Percentiles rank a stretch among this genome's conserved stretches.
Conservation (phyloP, 2,329 filamentous ascomycete genomes). For the Penicillium sp. region DNA sequence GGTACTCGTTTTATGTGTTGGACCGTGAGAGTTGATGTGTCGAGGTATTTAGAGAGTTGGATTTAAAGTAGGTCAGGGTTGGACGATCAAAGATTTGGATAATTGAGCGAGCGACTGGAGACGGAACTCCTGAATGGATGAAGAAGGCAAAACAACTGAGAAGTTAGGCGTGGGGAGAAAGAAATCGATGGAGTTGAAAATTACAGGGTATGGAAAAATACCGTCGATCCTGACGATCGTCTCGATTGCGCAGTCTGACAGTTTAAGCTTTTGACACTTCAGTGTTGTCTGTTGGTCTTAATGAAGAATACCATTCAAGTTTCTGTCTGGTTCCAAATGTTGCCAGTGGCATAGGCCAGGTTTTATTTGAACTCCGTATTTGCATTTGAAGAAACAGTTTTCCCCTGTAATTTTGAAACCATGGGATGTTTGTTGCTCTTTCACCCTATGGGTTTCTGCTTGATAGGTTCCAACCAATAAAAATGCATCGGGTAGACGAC, state of each 20-base stretch:
- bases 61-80: background rate
- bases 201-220: conserved; percentile 8
- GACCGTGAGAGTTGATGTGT: background rate
- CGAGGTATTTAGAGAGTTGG: background rate
- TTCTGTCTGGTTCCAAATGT: background rate
- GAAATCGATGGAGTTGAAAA: conserved; percentile 9
- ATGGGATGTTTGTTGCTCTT: conserved; percentile 6
- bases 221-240: conserved; percentile 10
- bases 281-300: background rate
- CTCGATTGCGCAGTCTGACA: background rate
- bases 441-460: conserved; percentile 2
- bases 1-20: background rate
- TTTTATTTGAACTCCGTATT: background rate
- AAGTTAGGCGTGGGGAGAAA: conserved; percentile 8
- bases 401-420: background rate
- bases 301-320: background rate
- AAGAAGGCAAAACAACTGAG: conserved; percentile 5
- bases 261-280: conserved; percentile 1
- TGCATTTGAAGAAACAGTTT: background rate
- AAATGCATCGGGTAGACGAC: background rate
- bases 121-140: conserved; percentile 4
- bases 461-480: background rate
- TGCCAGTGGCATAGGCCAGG: background rate
- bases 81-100: background rate
- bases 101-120: conserved; percentile 10